Conservation (phyloP, 176 grass and related monocot genomes). For the Guadua angustifolia region DNA sequence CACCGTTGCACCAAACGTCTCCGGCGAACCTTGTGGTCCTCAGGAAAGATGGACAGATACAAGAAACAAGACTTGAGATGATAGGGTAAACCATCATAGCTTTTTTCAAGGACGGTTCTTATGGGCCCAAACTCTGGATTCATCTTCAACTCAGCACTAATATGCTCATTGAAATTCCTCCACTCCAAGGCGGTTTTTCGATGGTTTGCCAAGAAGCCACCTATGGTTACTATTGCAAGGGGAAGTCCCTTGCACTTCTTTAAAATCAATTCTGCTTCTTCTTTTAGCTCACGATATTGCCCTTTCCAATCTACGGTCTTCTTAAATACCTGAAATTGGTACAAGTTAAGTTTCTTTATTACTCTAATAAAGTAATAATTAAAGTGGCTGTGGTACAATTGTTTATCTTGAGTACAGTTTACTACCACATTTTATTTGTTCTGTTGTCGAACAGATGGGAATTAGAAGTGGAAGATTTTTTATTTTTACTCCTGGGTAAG, state of each 20-base stretch:
- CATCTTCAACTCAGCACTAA: conserved; percentile 22
- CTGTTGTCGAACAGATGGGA: no score
- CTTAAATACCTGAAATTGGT: conserved; percentile 11
- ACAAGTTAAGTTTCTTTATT: not conserved
- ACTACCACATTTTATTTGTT: no score
- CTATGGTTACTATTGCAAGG: conserved; percentile 51
- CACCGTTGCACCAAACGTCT: conserved; percentile 22
- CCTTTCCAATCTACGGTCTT: not conserved
- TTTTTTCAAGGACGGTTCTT: conserved; percentile 4
- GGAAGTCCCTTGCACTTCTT: conserved; percentile 42
- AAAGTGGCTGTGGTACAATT: no score
- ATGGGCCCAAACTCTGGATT: not conserved
- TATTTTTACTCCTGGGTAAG: no score
- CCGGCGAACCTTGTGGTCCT: not conserved
- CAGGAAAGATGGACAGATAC: conserved; percentile 34
- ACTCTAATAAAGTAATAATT: not conserved
- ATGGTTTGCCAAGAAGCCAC: conserved; percentile 37
- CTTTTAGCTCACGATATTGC: not conserved
- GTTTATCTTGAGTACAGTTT: no score
- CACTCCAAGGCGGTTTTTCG: not conserved
- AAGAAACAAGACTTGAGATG: conserved; percentile 45
- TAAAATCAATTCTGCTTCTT: conserved; percentile 5
- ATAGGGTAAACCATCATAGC: conserved; percentile 48
- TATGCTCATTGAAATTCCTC: conserved; percentile 36
- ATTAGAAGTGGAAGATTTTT: no score